phyloP scores from a whole-genome alignment of 2,329 filamentous ascomycete genomes.

The Aspergillus candidus region DNA sequence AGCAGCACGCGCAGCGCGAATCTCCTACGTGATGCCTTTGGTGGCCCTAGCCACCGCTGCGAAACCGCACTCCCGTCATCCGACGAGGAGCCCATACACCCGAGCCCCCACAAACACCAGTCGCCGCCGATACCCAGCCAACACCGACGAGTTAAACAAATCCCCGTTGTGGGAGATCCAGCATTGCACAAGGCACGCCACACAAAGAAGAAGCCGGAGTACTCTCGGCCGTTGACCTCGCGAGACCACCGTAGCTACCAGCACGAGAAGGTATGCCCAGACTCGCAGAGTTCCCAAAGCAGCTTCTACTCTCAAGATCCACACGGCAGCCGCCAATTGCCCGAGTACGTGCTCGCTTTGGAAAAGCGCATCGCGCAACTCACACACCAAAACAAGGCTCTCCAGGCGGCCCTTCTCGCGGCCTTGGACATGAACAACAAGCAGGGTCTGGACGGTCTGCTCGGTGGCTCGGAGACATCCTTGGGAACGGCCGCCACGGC shows the following conservation, averaged over 20 bases:
- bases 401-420: conserved; percentile 38
- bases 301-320: conserved; percentile 17
- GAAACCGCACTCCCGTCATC: conserved; percentile 36
- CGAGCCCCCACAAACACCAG: conserved; percentile 5
- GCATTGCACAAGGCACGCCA: conserved; percentile 1
- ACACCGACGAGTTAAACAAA: conserved; percentile 11
- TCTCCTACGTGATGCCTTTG: conserved; percentile 13
- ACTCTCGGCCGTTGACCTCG: conserved; percentile 18
- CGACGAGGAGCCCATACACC: conserved; percentile 33
- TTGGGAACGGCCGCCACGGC: conserved; percentile 13
- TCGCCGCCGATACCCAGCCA: conserved; percentile 5
- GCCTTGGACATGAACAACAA: conserved; percentile 35
- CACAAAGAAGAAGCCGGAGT: conserved; percentile 7
- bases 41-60: conserved; percentile 11
- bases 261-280: conserved; percentile 18
- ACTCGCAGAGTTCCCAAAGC: conserved; percentile 19
- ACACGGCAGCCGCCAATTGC: conserved; percentile 12
- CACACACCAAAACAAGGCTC: conserved; percentile 39
- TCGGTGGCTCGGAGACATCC: conserved; percentile 17
- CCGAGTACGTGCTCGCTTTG: conserved; percentile 19
- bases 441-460: conserved; percentile 22
- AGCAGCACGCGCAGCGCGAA: conserved; percentile 20
- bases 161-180: conserved; percentile 6
- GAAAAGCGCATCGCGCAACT: conserved; percentile 35
- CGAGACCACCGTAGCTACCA: conserved; percentile 15